Evolutionary conservation across 129 eudicot genomes (phyloP), one percentile per base, ranked within the genome.

Genomic region (Lactuca sativa): DNA sequence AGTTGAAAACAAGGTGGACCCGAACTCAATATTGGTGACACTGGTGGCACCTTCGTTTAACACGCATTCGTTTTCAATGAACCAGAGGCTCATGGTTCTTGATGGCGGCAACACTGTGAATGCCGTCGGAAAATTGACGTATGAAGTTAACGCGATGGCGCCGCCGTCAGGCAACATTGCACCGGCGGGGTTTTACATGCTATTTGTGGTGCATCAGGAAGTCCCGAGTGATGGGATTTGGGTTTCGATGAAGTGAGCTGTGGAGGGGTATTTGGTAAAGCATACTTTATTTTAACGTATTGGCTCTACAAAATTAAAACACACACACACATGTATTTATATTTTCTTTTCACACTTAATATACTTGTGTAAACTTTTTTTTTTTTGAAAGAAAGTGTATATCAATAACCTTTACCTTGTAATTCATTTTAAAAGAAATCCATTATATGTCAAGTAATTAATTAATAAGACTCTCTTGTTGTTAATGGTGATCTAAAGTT

Each of bases 221-320:
- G 63, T 90, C 31, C 95, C 97, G 1, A 87, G 97, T 61, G 88
- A 77, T 51, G 97, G 91, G 7, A 81, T 81, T 69, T 88, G 96
- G 96, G 44, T 40, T 40, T 7, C 7, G 44, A 40, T 40, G 30
- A 1, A 40, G 44, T 40, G 9, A 40, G 44, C 8, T 7, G 9
- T 40, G 44, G 7, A 40, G 8, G 44, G 30, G 30, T 25, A 25
- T 25, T 25, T 25, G 44, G 9, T 40, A 5, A 40, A 8, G 5
- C 5, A 34, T 36, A 36, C 6, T 6, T 36, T 36, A 36, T 36
- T 36, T 36, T 36, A 36, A 6, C 38, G 6, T 36, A 36, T 36
- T 40, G 44, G 44, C 10, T 0, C 44, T 40, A 40, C 44, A 40
- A 7, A 40, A 40, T 40, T 40, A 40, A 40, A 40, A 4, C 44